Evolutionary conservation across 495 filamentous ascomycete species (phyloP), one percentile per base, ranked within the genome.

Genomic region (Xeromyces bisporus): DNA sequence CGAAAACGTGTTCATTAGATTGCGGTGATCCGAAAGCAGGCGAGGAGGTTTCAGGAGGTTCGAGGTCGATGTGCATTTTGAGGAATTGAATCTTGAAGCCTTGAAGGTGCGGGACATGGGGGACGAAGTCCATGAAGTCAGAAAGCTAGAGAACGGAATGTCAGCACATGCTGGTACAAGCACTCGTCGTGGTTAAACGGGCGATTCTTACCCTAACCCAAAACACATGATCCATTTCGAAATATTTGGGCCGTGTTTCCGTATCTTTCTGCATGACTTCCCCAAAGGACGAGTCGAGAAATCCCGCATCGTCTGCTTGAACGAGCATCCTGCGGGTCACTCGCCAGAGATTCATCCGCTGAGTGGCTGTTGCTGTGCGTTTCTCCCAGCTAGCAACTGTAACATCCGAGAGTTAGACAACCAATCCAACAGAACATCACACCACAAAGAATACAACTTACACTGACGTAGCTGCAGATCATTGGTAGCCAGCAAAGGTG

Each of bases 191-290:
- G n/a, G n/a, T n/a, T n/a, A n/a, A n/a, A n/a, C n/a, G n/a, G n/a
- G n/a, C n/a, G n/a, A n/a, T n/a, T n/a, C 53, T 40, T 60, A 80
- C 75, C 60, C 73, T 78, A 42, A 86, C 67, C 63, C 81, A 83
- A 50, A 86, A 86, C 47, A 83, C 60, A 42, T 77, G 59, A 35
- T 64, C 58, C 55, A 71, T 58, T 11, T 48, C 54, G 33, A 66
- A 64, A 45, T 67, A 69, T 37, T 66, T 69, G 23, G 58, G 61
- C 23, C 54, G 47, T 4, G 60, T 63, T 38, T 66, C 60, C 26
- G 46, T 51, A 46, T 62, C 58, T 40, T 51, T 45, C 38, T 58
- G 56, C 51, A 62, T 57, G 30, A 62, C 42, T 15, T 62, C 45
- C 37, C 53, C 58, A 18, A 62, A 50, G 9, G 55, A 53, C 18